Conservation (phyloP, 495 filamentous ascomycete species). For the Podospora tetraspora region DNA sequence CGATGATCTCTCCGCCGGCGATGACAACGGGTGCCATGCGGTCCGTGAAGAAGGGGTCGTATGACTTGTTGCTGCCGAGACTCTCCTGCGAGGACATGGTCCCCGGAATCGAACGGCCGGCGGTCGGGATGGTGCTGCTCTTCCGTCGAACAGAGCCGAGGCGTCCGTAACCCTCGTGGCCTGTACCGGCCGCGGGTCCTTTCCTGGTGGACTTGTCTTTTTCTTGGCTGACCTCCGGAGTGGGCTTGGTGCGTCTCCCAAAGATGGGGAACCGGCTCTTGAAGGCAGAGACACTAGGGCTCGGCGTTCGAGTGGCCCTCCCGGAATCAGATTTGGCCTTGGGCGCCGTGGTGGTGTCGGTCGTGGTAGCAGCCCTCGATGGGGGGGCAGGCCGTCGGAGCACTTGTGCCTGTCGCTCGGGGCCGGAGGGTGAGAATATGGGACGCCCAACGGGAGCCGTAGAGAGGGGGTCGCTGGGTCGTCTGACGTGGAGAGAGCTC, state of each 20-base stretch:
- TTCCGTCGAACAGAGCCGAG: conserved; percentile 56
- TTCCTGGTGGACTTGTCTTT: conserved; percentile 59
- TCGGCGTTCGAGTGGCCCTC: conserved; percentile 40
- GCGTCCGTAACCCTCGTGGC: conserved; percentile 90
- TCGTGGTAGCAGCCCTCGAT: conserved; percentile 19
- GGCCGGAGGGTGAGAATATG: conserved; percentile 25
- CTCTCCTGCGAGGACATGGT: conserved; percentile 47
- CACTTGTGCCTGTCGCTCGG: conserved; percentile 20
- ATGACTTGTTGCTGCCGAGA: conserved; percentile 35
- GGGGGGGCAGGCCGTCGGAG: conserved; percentile 32
- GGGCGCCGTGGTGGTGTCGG: conserved; percentile 15
- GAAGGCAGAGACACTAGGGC: conserved; percentile 41
- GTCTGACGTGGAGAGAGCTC: conserved; percentile 41
- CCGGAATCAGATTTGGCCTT: conserved; percentile 33
- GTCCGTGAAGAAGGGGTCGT: conserved; percentile 57
- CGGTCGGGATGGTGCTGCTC: conserved; percentile 49
- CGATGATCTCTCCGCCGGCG: conserved; percentile 61
- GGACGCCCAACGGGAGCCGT: conserved; percentile 30
- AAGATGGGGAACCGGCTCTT: conserved; percentile 70
- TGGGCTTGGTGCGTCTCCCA: conserved; percentile 63
- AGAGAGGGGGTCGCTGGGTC: conserved; percentile 36
- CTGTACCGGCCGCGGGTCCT: conserved; percentile 87
- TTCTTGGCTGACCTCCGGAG: conserved; percentile 43
- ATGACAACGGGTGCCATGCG: conserved; percentile 85
- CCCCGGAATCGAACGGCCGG: conserved; percentile 43